Conservation (phyloP, 2,329 filamentous ascomycete species). For the Diaporthe helianthi region DNA sequence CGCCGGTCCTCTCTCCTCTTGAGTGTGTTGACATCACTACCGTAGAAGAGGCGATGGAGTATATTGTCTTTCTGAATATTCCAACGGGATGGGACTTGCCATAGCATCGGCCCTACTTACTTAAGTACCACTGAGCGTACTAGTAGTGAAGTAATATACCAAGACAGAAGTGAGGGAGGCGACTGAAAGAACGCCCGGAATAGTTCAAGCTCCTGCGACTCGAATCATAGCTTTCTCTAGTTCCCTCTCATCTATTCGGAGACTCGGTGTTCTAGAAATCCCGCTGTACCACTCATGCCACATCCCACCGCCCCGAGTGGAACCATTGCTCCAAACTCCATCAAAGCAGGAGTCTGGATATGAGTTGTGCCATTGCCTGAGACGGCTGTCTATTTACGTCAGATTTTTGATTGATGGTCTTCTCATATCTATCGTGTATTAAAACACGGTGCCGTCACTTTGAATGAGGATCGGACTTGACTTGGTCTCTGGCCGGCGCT, state of each 20-base stretch:
- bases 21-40: neutral
- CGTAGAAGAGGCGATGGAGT: neutral
- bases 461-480: slow-evolving; percentile 84
- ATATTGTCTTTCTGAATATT: slow-evolving; percentile 5
- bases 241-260: neutral
- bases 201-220: neutral
- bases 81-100: neutral
- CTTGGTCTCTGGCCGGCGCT: slow-evolving; percentile 79
- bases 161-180: neutral
- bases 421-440: slow-evolving; percentile 37
- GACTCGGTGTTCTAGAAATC: neutral
- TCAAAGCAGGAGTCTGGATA: neutral
- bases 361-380: neutral
- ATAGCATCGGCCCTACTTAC: too few relatives aligned
- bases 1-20: neutral
- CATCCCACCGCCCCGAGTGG: neutral
- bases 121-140: too few relatives aligned
- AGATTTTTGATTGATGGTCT: too few relatives aligned
- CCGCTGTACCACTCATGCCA: neutral
- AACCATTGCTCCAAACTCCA: neutral
- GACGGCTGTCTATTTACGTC: neutral
- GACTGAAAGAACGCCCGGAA: too few relatives aligned
- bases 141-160: too few relatives aligned
- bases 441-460: slow-evolving; percentile 84
- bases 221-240: neutral